These are phyloP conservation scores for Fusarium bactridioides DNA, from an alignment of 2,329 filamentous ascomycete genomes.

Conservation along the genomic window DNA sequence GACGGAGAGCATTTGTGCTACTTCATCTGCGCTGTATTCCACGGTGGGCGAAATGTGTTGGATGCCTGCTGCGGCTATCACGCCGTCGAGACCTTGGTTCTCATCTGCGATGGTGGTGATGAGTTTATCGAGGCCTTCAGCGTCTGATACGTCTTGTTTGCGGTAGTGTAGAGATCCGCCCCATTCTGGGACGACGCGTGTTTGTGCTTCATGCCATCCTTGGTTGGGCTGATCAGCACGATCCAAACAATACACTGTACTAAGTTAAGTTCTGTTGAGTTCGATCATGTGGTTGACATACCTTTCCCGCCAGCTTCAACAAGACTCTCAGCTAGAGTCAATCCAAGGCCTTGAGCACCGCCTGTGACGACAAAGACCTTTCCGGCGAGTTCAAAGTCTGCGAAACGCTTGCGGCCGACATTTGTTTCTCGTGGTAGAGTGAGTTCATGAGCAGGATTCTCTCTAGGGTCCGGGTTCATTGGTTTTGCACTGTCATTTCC, in stretches of 20 bases:
- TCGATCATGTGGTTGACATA: conserved; percentile 35
- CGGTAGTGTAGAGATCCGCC: conserved; percentile 74
- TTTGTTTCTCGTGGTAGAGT: conserved; percentile 28
- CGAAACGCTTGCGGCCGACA: conserved; percentile 54
- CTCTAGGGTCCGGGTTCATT: conserved; percentile 37
- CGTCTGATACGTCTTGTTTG: conserved; percentile 82
- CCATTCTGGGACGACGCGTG: conserved; percentile 63
- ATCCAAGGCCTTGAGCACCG: conserved; percentile 77
- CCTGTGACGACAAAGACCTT: conserved; percentile 81
- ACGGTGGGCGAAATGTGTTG: conserved; percentile 86
- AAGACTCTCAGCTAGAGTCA: conserved; percentile 79
- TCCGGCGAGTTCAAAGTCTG: conserved; percentile 78
- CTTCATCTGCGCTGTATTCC: conserved; percentile 79
- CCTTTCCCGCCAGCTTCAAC: conserved; percentile 79
- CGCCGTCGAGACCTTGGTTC: conserved; percentile 78
- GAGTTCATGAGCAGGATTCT: conserved; percentile 22
- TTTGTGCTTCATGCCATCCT: conserved; percentile 71
- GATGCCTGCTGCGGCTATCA: conserved; percentile 74
- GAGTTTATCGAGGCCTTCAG: conserved; percentile 70
- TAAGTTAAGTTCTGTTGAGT: rapidly evolving
- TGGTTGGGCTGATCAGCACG: conserved; percentile 48
- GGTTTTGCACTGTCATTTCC: conserved; percentile 13
- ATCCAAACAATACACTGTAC: conserved; percentile 1
- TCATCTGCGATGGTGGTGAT: conserved; percentile 73
- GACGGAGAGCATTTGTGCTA: conserved; percentile 80